Evolutionary conservation across 805 yeast species (phyloP).

Genomic region (Priceomyces carsonii): DNA sequence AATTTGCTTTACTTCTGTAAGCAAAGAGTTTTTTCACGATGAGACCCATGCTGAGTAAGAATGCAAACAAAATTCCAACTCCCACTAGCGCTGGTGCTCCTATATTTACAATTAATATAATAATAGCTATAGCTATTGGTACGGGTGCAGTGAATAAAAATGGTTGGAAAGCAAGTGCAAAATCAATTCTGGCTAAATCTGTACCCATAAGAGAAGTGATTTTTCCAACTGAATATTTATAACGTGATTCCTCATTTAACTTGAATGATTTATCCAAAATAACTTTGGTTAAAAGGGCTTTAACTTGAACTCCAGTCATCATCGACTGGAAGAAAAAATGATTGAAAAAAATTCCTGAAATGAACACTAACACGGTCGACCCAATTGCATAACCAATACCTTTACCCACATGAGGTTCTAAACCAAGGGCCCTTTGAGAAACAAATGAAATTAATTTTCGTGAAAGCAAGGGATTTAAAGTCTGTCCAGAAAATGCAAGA

Average conservation of each 20-base stretch:
- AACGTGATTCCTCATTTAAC: slow-evolving; percentile 57
- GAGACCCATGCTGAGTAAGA: slow-evolving; percentile 46
- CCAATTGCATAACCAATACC: slow-evolving; percentile 47
- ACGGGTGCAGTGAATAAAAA: slow-evolving; percentile 65
- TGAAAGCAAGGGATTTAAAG: slow-evolving; percentile 36
- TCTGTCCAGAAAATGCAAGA: slow-evolving; percentile 24
- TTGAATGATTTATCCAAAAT: slow-evolving; percentile 67
- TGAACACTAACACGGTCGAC: slow-evolving; percentile 27
- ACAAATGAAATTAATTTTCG: slow-evolving; percentile 40
- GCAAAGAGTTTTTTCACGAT: slow-evolving; percentile 53
- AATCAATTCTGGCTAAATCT: slow-evolving; percentile 78
- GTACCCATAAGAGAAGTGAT: slow-evolving; percentile 80
- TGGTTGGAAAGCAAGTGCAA: slow-evolving; percentile 70
- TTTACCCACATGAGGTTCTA: slow-evolving; percentile 24
- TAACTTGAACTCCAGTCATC: slow-evolving; percentile 67
- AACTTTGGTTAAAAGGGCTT: slow-evolving; percentile 70
- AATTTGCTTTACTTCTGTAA: slow-evolving; percentile 58
- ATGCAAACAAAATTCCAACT: slow-evolving; percentile 53
- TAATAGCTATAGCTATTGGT: slow-evolving; percentile 61
- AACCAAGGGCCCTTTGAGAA: slow-evolving; percentile 24
- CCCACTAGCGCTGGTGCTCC: slow-evolving; percentile 79
- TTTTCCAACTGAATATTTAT: slow-evolving; percentile 63
- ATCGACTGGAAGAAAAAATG: slow-evolving; percentile 64
- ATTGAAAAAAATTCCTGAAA: slow-evolving; percentile 44
- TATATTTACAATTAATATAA: slow-evolving; percentile 61